Evolutionary conservation across 345 rosid species (phyloP).

Genomic region (Abelmoschus esculentus): DNA sequence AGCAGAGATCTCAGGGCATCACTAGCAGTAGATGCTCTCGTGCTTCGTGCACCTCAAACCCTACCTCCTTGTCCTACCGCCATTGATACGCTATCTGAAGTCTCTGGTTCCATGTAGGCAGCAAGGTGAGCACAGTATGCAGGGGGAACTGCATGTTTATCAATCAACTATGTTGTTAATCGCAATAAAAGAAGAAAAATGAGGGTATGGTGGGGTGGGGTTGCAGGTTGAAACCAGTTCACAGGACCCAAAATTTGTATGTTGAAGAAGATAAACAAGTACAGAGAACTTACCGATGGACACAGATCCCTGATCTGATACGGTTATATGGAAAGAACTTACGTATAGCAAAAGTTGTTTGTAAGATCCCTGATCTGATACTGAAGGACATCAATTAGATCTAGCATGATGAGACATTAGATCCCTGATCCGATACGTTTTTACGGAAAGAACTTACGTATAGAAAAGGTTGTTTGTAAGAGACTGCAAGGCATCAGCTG

Average conservation of each 20-base stretch:
- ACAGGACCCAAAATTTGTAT: background rate
- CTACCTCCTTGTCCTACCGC: slow-evolving; percentile 49
- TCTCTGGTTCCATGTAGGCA: slow-evolving; percentile 98
- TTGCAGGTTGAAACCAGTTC: background rate
- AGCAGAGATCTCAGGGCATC: slow-evolving; percentile 79
- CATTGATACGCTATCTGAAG: slow-evolving; percentile 93
- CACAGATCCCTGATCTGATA: no score
- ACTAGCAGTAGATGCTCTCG: slow-evolving; percentile 49
- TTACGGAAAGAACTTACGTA: slow-evolving; percentile 64
- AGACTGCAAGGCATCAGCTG: slow-evolving; percentile 75
- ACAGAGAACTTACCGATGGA: slow-evolving; percentile 64
- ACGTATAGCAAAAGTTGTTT: no score
- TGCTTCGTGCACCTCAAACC: slow-evolving; percentile 41
- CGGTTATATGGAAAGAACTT: no score
- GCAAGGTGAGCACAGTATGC: slow-evolving; percentile 98
- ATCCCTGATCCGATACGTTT: no score
- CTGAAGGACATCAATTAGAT: no score
- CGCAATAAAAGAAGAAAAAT: background rate
- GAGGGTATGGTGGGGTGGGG: background rate
- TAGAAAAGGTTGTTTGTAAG: slow-evolving; percentile 90
- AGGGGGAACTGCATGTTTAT: slow-evolving; percentile 65
- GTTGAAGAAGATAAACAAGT: background rate
- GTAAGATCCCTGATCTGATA: no score
- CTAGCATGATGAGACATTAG: no score
- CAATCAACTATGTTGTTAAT: background rate